A percentile compares a stretch with the other conserved stretches of the same genome.
These are phyloP conservation scores for Penicillium bialowiezense DNA, from an alignment of 495 filamentous ascomycete species.

Conservation along the genomic window DNA sequence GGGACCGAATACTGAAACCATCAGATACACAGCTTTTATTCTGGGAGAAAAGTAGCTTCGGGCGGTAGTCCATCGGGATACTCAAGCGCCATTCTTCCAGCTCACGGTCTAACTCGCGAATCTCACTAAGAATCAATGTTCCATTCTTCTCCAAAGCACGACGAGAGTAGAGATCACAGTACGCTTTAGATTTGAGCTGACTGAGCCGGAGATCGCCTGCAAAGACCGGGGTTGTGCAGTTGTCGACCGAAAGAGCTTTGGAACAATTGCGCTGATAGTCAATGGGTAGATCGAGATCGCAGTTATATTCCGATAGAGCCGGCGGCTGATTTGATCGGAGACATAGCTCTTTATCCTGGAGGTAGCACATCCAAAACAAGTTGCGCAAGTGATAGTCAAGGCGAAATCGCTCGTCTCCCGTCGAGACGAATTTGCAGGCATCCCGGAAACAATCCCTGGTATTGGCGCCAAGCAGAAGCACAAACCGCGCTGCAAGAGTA, in stretches of 20 bases:
- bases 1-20: conserved; percentile 10
- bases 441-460: no score
- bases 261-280: conserved; percentile 14
- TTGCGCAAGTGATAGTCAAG: conserved; percentile 22
- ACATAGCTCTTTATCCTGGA: conserved; percentile 34
- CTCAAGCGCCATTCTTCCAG: no score
- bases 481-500: neutral
- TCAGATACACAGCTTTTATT: conserved; percentile 27
- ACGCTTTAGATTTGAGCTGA: conserved; percentile 36
- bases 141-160: conserved; percentile 32
- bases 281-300: conserved; percentile 34
- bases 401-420: neutral
- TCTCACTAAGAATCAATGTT: conserved; percentile 30
- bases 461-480: no score
- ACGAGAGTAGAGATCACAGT: conserved; percentile 31
- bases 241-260: conserved; percentile 1
- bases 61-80: no score
- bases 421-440: no score
- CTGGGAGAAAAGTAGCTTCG: neutral
- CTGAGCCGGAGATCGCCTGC: conserved; percentile 29
- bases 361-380: conserved; percentile 41
- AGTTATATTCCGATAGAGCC: conserved; percentile 34
- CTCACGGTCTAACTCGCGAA: conserved; percentile 28
- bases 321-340: conserved; percentile 37
- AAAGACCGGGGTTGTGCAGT: conserved; percentile 14